Evolutionary conservation across 768 basidiomycete genomes (phyloP).

Genomic region (Boletales sp.): DNA sequence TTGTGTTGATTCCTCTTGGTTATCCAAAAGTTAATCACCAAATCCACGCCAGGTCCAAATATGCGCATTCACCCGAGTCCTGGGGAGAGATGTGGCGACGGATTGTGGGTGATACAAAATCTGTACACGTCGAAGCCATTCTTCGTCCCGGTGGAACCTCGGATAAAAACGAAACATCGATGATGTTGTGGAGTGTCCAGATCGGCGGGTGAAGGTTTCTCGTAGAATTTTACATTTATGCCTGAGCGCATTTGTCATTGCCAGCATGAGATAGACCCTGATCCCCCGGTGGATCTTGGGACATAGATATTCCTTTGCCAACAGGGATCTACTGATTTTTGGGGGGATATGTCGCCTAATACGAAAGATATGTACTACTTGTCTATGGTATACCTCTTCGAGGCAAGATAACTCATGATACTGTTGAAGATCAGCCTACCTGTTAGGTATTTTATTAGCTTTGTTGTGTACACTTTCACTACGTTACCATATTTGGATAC

Average conservation of each 20-base stretch:
- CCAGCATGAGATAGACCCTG: too few species aligned
- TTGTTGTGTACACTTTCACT: too few species aligned
- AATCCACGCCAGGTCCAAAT: too few species aligned
- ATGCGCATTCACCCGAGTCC: slow-evolving; percentile 27
- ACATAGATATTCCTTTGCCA: too few species aligned
- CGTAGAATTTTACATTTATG: background rate
- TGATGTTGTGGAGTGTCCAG: background rate
- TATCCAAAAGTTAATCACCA: too few species aligned
- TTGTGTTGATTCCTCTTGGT: slow-evolving; percentile 9
- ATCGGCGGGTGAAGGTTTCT: background rate
- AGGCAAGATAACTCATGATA: background rate
- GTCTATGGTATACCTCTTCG: background rate
- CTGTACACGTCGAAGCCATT: background rate
- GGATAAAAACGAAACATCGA: background rate
- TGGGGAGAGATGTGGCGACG: slow-evolving; percentile 29
- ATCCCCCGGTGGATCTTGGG: too few species aligned
- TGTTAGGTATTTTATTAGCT: too few species aligned
- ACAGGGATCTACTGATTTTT: too few species aligned
- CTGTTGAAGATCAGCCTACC: background rate
- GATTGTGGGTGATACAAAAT: slow-evolving; percentile 4
- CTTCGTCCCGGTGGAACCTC: background rate
- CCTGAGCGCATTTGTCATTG: too few species aligned
- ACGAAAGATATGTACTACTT: background rate
- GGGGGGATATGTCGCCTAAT: too few species aligned
- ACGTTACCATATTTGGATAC: too few species aligned